Evolutionary conservation across 1,284 basidiomycete species (phyloP).

Genomic region (Trichosporon sp.): DNA sequence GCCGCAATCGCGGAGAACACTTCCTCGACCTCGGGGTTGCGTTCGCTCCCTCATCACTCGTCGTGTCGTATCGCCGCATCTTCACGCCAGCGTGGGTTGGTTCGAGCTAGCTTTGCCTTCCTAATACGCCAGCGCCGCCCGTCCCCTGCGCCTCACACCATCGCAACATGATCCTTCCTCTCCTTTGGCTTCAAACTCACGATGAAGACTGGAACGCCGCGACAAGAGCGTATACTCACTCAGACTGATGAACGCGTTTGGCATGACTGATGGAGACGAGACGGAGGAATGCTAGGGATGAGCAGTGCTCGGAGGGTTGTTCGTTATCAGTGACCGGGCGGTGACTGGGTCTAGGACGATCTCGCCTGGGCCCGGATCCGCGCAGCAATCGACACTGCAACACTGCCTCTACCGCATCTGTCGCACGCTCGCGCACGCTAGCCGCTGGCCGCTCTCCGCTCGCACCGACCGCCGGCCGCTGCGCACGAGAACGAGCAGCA

Average conservation of each 20-base stretch:
- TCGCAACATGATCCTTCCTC: not conserved
- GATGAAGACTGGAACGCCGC: not conserved
- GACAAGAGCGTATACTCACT: not conserved
- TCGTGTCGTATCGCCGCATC: not conserved
- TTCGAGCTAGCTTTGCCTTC: not conserved
- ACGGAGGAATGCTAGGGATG: not conserved
- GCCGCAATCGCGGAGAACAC: not conserved
- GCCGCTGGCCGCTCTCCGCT: too few relatives aligned
- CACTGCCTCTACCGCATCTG: too few relatives aligned
- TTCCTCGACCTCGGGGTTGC: not conserved
- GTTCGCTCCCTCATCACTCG: not conserved
- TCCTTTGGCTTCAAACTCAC: not conserved
- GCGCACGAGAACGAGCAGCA: not conserved
- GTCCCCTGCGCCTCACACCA: not conserved
- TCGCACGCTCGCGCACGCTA: too few relatives aligned
- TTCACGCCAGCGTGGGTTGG: too few relatives aligned
- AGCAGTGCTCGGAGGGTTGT: not conserved
- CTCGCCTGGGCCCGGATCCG: not conserved
- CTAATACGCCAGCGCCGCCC: too few relatives aligned
- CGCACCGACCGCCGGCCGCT: not conserved
- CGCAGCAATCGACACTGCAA: not conserved
- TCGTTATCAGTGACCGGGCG: not conserved
- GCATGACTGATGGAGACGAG: not conserved
- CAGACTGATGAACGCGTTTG: not conserved
- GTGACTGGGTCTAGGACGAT: not conserved